Evolutionary conservation across 257 asterid species (phyloP), one percentile per base, ranked within the genome.

Genomic region (Nicotiana knightiana): DNA sequence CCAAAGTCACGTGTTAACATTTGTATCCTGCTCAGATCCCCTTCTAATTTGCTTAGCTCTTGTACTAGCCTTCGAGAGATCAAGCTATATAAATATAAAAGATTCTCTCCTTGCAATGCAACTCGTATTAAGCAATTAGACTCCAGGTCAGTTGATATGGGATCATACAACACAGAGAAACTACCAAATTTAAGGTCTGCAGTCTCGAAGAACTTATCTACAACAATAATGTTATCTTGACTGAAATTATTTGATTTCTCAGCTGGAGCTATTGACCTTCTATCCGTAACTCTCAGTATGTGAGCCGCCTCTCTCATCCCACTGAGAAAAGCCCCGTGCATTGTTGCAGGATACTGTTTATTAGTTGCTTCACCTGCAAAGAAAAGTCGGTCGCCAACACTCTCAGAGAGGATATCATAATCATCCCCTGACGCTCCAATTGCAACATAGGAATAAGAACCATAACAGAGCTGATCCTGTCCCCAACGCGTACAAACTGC

Each of bases 331-430:
- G 99, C 99, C 55, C 98, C 99, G 7, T 96, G 99, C 99, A 96
- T 96, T 57, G 99, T 96, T 51, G 99, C 99, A 28, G 98, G 98
- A 87, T 94, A 96, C 89, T 93, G 99, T 82, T 84, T 90, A 81
- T 89, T 96, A n/a, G 99, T 96, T 28, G 98, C 98, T 90, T 96
- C 99, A 73, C 99, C 99, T n/a, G 98, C 99, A n/a, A 96, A 96
- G 90, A 94, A 96, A 39, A 94, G 87, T 55, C 97, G 84, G 71
- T 87, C 98, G 5, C 87, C 97, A 64, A 96, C 94, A 80, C 86
- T 91, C 84, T 96, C 98, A 17, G 98, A 95, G 43, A 96, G 96
- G 78, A 96, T 93, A 82, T 96, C 99, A 37, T 96, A 96, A 76
- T 96, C 99, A 81, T 96, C 99, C 43, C 99, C 99, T 0, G 99